Base-by-base conservation (phyloP, 2,329 filamentous ascomycete species). In the Stagonosporopsis rhizophila region DNA sequence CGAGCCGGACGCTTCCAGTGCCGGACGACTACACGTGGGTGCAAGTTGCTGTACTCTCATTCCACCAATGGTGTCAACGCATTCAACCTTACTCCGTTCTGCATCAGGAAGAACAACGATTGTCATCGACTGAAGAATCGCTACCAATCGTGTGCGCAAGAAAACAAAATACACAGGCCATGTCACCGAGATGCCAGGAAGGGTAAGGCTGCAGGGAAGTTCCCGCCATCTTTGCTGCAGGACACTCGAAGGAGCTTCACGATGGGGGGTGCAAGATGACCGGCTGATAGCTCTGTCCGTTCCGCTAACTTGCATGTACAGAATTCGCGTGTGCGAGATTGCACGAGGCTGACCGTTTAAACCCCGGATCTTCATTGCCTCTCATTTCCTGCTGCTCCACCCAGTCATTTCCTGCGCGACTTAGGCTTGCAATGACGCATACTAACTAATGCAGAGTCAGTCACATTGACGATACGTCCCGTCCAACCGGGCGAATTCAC, bases 1-100 rank as follows among this genome's bases (percentile, higher is more conserved):
- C 47, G 44, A 28, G 46, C 39, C 44, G 59, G 41, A 20, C 30
- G 14, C 41, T 30, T 32, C 11, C 17, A 44, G 46, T 38, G 46
- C 25, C 56, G 54, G 58, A 59, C 40, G 35, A 44, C 44, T 48
- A 53, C 65, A 65, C 64, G 62, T 65, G 60, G 62, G 56, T 22
- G n/a, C n/a, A 28, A 39, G 23, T 28, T n/a, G 19, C 23, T 39
- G 42, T 57, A 28, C 30, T 23, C 53, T 42, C 56, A 39, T 48
- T 52, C 54, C 49, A 52, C 54, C 54, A 58, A 45, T 58, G 32
- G 17, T 34, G 44, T 46, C 37, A 22, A 40, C 46, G 30, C 46
- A 49, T n/a, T 51, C 23, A 44, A 54, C 55, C 59, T 49, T 49
- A 60, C 56, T 65, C 66, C 64, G 66, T 54, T 55, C 61, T 64